Evolutionary conservation across 1,284 basidiomycete species (phyloP).

Genomic region (Sphagnurus paluster): DNA sequence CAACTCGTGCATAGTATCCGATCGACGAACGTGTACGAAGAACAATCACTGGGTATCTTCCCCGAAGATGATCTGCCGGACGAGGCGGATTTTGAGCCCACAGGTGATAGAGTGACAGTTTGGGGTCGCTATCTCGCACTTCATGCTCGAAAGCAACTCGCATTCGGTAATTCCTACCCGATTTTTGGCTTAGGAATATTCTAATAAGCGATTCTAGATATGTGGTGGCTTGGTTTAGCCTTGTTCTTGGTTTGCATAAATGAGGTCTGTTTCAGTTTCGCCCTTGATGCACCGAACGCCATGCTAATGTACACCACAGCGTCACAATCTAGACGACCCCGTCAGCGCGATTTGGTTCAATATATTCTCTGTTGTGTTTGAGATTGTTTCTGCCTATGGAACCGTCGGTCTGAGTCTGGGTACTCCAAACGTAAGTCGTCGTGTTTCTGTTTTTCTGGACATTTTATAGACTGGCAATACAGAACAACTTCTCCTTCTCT

Average conservation of each 20-base stretch:
- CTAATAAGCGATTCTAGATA: conserved; percentile 53
- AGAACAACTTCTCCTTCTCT: conserved; percentile 80
- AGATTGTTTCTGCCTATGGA: conserved; percentile 89
- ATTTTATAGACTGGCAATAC: background rate
- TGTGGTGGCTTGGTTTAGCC: conserved; percentile 86
- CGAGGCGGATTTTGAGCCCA: conserved; percentile 45
- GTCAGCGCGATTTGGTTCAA: conserved; percentile 68
- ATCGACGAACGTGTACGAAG: conserved; percentile 99
- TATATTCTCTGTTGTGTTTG: conserved; percentile 82
- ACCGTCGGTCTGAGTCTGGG: conserved; percentile 85
- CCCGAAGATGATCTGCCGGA: conserved; percentile 46
- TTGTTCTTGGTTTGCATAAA: conserved; percentile 85
- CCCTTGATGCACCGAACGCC: conserved; percentile 2
- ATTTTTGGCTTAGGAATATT: background rate
- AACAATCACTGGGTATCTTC: conserved; percentile 81
- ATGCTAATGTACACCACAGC: conserved; percentile 36
- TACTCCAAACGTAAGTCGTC: conserved; percentile 53
- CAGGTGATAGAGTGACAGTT: conserved; percentile 54
- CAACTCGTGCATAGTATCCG: conserved; percentile 62
- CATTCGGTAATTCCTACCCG: conserved; percentile 61
- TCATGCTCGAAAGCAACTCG: conserved; percentile 85
- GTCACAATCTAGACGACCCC: conserved; percentile 53
- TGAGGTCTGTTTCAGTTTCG: conserved; percentile 57
- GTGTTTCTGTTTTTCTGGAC: background rate
- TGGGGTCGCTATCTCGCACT: conserved; percentile 79